Evolutionary conservation across 2,329 filamentous ascomycete genomes (phyloP).

Genomic region (Pseudogymnoascus sp.): DNA sequence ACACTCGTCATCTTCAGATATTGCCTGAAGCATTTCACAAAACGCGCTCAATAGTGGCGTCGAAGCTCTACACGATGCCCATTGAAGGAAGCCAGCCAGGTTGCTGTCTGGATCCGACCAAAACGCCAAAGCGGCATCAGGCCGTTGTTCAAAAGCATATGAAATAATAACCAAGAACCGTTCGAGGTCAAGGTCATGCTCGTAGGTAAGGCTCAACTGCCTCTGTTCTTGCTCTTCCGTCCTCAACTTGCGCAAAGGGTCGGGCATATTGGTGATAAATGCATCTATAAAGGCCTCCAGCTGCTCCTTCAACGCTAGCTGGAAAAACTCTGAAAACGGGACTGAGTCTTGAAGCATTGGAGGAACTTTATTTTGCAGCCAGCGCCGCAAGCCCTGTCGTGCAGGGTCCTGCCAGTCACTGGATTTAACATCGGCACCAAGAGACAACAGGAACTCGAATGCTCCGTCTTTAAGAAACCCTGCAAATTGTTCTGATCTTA

Average conservation of each 20-base stretch:
- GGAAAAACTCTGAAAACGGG: slow-evolving; percentile 63
- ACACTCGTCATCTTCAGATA: slow-evolving; percentile 74
- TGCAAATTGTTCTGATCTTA: slow-evolving; percentile 64
- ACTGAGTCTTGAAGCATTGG: slow-evolving; percentile 58
- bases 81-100: slow-evolving; percentile 87
- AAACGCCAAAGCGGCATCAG: slow-evolving; percentile 77
- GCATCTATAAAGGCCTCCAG: slow-evolving; percentile 82
- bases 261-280: slow-evolving; percentile 91
- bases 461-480: slow-evolving; percentile 78
- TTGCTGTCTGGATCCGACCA: slow-evolving; percentile 92
- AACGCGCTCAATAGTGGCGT: slow-evolving; percentile 95
- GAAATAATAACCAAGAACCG: slow-evolving; percentile 87
- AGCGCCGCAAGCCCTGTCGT: slow-evolving; percentile 70
- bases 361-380: slow-evolving; percentile 73
- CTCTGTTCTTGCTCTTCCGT: slow-evolving; percentile 85
- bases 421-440: slow-evolving; percentile 72
- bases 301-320: slow-evolving; percentile 64
- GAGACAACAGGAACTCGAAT: slow-evolving; percentile 81
- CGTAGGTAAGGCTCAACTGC: slow-evolving; percentile 53
- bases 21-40: slow-evolving; percentile 87
- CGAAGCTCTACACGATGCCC: slow-evolving; percentile 90
- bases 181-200: slow-evolving; percentile 69
- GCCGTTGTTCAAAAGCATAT: slow-evolving; percentile 78
- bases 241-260: slow-evolving; percentile 77
- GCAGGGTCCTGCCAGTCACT: slow-evolving; percentile 84